phyloP scores from a whole-genome alignment of 106 monocot species.

The Narthecium ossifragum region DNA sequence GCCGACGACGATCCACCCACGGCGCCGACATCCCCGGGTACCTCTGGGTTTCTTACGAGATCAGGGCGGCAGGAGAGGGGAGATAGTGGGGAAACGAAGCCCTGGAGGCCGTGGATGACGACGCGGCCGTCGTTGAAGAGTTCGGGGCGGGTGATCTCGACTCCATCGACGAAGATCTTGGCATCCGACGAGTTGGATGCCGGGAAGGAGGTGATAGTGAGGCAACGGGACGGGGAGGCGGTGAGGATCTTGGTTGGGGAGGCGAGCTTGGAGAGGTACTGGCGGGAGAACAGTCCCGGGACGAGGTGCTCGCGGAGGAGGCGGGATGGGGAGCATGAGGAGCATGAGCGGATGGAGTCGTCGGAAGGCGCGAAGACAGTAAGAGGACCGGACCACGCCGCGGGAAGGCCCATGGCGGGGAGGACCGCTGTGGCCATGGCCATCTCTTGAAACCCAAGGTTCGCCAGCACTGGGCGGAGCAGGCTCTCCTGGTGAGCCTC shows the following conservation, averaged over 20 bases:
- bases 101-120: slow-evolving; percentile 68
- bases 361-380: slow-evolving; percentile 29
- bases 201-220: slow-evolving; percentile 16
- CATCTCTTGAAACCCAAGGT: slow-evolving; percentile 31
- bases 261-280: slow-evolving; percentile 21
- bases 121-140: slow-evolving; percentile 71
- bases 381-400: slow-evolving; percentile 17
- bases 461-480: slow-evolving; percentile 18
- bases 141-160: slow-evolving; percentile 55
- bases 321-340: background rate
- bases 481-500: slow-evolving; percentile 1
- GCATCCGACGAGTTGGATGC: slow-evolving; percentile 7
- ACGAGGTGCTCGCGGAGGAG: slow-evolving; percentile 10
- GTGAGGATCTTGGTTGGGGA: slow-evolving; percentile 28
- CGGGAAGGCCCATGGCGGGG: background rate
- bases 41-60: background rate
- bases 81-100: slow-evolving; percentile 53
- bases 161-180: slow-evolving; percentile 56
- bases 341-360: slow-evolving; percentile 30
- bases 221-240: slow-evolving; percentile 16
- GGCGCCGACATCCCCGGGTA: background rate
- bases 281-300: slow-evolving; percentile 10
- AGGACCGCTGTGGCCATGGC: slow-evolving; percentile 22
- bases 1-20: no score
- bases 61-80: slow-evolving; percentile 39